Evolutionary conservation across 2,329 filamentous ascomycete species (phyloP), one percentile per base, ranked within the genome.

Genomic region (Periconia sp.): DNA sequence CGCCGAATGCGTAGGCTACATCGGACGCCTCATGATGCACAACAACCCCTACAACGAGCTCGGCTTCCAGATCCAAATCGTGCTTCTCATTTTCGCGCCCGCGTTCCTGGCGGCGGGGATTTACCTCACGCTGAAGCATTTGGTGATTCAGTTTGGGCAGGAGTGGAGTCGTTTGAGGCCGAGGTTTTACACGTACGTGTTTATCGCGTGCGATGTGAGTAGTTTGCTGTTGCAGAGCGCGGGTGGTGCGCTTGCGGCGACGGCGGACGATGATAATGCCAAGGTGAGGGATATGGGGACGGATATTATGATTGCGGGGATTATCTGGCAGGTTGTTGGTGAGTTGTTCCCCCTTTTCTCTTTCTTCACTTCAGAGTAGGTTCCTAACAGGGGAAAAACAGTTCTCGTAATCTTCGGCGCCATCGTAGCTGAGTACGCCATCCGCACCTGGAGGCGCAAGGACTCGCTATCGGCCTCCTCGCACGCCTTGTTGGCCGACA

Each of bases 171-270:
- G 63, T n/a, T 23, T 72, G 6, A 35, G 55, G n/a, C 66, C 68
- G 2, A 48, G 33, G 1, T 67, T 78, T 45, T 85, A 84, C 65
- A 84, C 83, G 8, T 79, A 79, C 67, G 77, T 85, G 52, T 86
- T 86, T 70, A 81, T 86, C 58, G 66, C 73, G 23, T 83, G 80
- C 61, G 84, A 86, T 59, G 58, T 85, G 30, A 61, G 81, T 45
- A 81, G 78, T n/a, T 75, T 86, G 37, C 58, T 82, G 10, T 66
- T 85, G 20, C 84, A 86, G 65, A 81, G 80, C 9, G 76, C 75
- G 2, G 82, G 82, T 10, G 83, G 83, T 44, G 82, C 77, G 35
- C 72, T 84, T 41, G 81, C 84, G 1, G 81, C 83, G 0, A 77
- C 78, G 0, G 79, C 80, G 0, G 60, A 63, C 2, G 59, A 64